Evolutionary conservation across 306 rosid species (phyloP), one percentile per base, ranked within the genome.

Genomic region (Rosa chinensis): DNA sequence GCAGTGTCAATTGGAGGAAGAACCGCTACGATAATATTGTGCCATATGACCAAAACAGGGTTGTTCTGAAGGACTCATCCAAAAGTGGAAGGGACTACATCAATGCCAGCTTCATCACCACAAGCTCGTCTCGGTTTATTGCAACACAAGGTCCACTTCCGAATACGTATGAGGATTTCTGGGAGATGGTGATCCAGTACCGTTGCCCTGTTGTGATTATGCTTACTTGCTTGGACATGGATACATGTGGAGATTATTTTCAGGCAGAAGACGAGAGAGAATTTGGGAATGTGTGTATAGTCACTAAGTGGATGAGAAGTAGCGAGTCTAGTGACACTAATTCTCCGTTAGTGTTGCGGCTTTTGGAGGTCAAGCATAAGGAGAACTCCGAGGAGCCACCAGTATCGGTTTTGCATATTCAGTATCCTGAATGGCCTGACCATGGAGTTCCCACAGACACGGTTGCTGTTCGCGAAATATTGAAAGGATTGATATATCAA

Each of bases 61-160:
- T 90, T 45, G 92, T 90, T 48, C 95, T 94, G 94, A 28, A 83
- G 56, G 83, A 94, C 49, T 45, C 13, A 92, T 50, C 56, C 17
- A 50, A 2, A 14, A 12, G 56, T 4, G 62, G 62, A 56, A 56
- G 62, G 8, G 62, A 56, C 55, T 92, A 91, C 84, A 86, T 94
- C 81, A 94, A 94, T 86, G 98, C 97, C 49, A 94, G 95, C 93
- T 47, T 88, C 37, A 72, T 94, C 68, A 76, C 83, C 68, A 76
- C 83, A 83, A 84, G 85, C 20, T 82, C 89, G 75, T 66, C 98
- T 43, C 85, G 76, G 74, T 93, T 93, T 82, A 83, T 93, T 70
- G 98, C 98, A 71, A 91, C 98, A 12, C 98, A 93, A 90, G 98
- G 98, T 37, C 98, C 98, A 2, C 81, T 92, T 66, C 97, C 89